phyloP scores from a whole-genome alignment of 768 basidiomycete species.

The Clitopilus hobsonii region DNA sequence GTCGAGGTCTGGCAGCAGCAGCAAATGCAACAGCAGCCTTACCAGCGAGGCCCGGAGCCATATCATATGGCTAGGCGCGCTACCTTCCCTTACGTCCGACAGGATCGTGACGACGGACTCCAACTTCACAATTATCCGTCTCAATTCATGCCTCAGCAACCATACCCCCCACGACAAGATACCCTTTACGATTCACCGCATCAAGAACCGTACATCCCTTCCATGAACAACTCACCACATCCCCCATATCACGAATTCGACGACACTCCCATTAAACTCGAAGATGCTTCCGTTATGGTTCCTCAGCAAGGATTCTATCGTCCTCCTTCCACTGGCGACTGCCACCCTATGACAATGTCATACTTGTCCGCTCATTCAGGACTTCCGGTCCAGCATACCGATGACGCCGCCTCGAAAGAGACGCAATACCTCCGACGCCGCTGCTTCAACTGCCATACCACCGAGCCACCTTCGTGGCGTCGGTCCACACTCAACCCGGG shows the following conservation, averaged over 20 bases:
- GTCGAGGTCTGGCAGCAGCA: conserved; percentile 14
- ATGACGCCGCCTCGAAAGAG: conserved; percentile 87
- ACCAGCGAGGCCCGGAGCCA: conserved; percentile 34
- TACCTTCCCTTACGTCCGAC: conserved; percentile 73
- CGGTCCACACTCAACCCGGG: conserved; percentile 85
- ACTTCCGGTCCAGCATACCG: conserved; percentile 80
- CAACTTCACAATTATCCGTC: conserved; percentile 31
- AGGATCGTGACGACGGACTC: conserved; percentile 53
- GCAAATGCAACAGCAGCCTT: conserved; percentile 29
- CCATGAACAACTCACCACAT: conserved; percentile 34
- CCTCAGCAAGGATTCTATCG: conserved; percentile 54
- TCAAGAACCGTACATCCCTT: conserved; percentile 25
- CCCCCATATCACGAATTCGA: conserved; percentile 45
- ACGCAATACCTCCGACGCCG: conserved; percentile 85
- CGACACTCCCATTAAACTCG: conserved; percentile 56
- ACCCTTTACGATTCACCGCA: conserved; percentile 29
- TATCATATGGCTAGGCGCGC: conserved; percentile 55
- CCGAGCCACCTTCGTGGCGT: conserved; percentile 86
- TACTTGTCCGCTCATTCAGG: conserved; percentile 40
- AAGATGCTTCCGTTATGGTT: conserved; percentile 60
- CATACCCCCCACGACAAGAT: conserved; percentile 27
- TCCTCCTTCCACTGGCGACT: conserved; percentile 20
- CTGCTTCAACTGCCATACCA: conserved; percentile 90
- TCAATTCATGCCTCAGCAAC: conserved; percentile 33
- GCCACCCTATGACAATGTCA: conserved; percentile 31